Evolutionary conservation across 139 green algal species (phyloP).

Genomic region (Tetradesmus lagerheimii): DNA sequence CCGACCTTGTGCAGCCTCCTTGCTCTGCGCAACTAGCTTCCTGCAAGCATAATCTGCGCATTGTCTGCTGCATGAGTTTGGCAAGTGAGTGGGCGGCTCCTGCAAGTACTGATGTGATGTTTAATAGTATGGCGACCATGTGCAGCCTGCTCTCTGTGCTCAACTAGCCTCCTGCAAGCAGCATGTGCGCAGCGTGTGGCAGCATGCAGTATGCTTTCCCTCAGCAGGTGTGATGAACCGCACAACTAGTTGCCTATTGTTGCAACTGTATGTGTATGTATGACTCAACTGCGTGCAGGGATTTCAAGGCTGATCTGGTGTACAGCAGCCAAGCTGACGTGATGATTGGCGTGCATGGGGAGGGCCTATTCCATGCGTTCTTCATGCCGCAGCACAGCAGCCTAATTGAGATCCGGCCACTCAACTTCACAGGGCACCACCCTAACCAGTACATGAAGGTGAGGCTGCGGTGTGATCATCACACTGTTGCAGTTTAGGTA

Average conservation of each 20-base stretch:
- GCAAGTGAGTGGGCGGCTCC: constrained; percentile 10
- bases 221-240: too few relatives aligned
- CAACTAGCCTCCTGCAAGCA: background rate
- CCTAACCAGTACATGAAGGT: constrained; percentile 48
- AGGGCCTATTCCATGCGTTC: constrained; percentile 27
- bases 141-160: too few relatives aligned
- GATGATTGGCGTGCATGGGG: constrained; percentile 42
- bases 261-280: too few relatives aligned
- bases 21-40: too few relatives aligned
- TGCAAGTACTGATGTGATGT: background rate
- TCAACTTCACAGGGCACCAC: background rate
- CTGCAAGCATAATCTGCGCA: too few relatives aligned
- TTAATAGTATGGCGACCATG: too few relatives aligned
- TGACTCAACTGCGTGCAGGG: background rate
- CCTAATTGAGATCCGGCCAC: constrained; percentile 43
- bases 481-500: too few relatives aligned
- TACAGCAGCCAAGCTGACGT: constrained; percentile 36
- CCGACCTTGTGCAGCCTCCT: too few relatives aligned
- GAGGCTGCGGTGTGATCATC: background rate
- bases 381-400: constrained; percentile 39
- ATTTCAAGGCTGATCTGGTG: constrained; percentile 23
- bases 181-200: background rate
- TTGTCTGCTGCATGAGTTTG: constrained; percentile 29
- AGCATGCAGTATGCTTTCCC: background rate
- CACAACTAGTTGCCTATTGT: too few relatives aligned